A percentile compares a stretch with the other conserved stretches of the same genome.
Conservation (phyloP, 2,329 filamentous ascomycete species). For the Zelopaecilomyces penicillatus region DNA sequence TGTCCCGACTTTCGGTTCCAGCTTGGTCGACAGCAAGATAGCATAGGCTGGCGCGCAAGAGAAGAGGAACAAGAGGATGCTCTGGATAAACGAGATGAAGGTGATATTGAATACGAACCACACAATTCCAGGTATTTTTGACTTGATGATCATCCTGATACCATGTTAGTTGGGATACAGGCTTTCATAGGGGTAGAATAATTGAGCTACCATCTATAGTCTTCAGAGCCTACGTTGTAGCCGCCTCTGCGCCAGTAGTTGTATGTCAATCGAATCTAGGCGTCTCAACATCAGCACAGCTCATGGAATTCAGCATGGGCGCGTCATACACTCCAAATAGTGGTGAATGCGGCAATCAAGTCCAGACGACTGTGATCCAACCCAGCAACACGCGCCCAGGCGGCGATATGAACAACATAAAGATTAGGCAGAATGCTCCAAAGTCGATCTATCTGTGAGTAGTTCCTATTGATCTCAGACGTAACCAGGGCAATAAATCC, state of each 20-base stretch:
- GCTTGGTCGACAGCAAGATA: constrained; percentile 62
- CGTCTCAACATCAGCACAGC: not conserved
- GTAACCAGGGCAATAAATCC: constrained; percentile 62
- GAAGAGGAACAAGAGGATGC: constrained; percentile 70
- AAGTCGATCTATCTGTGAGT: constrained; percentile 88
- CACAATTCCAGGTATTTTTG: constrained; percentile 49
- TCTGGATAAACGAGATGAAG: constrained; percentile 84
- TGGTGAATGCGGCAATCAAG: constrained; percentile 59
- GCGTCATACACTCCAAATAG: constrained; percentile 67
- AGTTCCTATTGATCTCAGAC: constrained; percentile 85
- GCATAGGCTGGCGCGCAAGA: constrained; percentile 72
- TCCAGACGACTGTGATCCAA: constrained; percentile 64
- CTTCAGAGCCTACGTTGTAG: constrained; percentile 80
- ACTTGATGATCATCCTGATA: constrained; percentile 60
- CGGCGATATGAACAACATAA: constrained; percentile 74
- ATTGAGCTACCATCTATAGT: constrained; percentile 68
- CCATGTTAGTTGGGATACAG: not conserved
- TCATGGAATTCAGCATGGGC: not conserved
- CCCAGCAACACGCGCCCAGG: constrained; percentile 73
- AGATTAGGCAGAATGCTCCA: constrained; percentile 87
- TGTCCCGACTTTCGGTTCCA: constrained; percentile 41
- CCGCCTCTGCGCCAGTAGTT: constrained; percentile 97
- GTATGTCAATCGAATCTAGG: constrained; percentile 73
- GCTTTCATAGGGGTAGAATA: not conserved
- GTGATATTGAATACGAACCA: constrained; percentile 81